Evolutionary conservation across 129 eudicot genomes (phyloP).

Genomic region (Pittosporum tobira): DNA sequence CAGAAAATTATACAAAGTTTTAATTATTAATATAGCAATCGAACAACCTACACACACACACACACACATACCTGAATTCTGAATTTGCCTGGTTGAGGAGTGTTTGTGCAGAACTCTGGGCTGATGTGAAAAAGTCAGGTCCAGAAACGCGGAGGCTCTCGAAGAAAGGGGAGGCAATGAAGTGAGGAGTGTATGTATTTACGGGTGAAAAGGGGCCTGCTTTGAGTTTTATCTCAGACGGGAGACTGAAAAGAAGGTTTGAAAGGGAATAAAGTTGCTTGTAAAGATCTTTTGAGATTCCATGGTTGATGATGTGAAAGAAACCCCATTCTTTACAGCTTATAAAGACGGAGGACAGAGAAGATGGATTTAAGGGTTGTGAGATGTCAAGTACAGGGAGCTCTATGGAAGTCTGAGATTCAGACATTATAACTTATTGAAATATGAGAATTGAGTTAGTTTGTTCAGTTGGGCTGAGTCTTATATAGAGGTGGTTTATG

Average conservation of each 20-base stretch:
- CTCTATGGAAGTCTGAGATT: slow-evolving; percentile 42
- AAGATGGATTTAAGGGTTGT: slow-evolving; percentile 39
- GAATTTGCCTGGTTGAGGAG: slow-evolving; percentile 37
- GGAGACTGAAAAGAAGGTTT: slow-evolving; percentile 47
- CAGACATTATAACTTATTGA: slow-evolving; percentile 31
- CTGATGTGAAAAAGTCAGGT: slow-evolving; percentile 62
- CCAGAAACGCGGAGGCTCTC: slow-evolving; percentile 87
- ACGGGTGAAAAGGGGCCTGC: slow-evolving; percentile 61
- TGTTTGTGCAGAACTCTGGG: slow-evolving; percentile 49
- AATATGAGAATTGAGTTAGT: slow-evolving; percentile 10
- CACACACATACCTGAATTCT: slow-evolving; percentile 70
- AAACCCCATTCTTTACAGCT: slow-evolving; percentile 94
- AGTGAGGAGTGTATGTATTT: slow-evolving; percentile 80
- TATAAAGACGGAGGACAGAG: slow-evolving; percentile 44
- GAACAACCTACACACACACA: too few species aligned
- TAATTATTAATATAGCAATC: too few species aligned
- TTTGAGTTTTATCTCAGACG: slow-evolving; percentile 57
- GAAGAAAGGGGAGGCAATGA: slow-evolving; percentile 87
- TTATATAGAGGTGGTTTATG: slow-evolving; percentile 12
- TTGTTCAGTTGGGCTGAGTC: slow-evolving; percentile 14
- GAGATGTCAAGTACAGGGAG: slow-evolving; percentile 79
- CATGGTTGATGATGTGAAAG: slow-evolving; percentile 84
- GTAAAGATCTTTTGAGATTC: slow-evolving; percentile 66
- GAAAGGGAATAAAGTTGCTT: slow-evolving; percentile 40
- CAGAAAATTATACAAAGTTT: not conserved